These are phyloP conservation scores for Bretschneidera sinensis DNA, from an alignment of 345 rosid species.

Conservation along the genomic window DNA sequence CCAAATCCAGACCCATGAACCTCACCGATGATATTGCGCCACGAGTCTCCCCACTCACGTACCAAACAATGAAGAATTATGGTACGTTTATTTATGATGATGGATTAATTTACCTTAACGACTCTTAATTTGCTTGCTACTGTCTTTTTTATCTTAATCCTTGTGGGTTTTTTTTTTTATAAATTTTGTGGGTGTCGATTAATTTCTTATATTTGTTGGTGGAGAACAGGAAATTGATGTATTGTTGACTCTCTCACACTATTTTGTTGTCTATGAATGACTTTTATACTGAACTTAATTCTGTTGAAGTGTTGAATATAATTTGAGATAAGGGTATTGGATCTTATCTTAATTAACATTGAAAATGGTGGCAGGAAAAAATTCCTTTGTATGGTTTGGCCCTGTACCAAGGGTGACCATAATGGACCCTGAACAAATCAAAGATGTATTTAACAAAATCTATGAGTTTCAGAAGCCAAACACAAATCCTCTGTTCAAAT, in stretches of 20 bases:
- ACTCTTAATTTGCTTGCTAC: too few relatives aligned
- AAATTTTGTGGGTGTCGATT: too few relatives aligned
- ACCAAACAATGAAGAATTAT: constrained; percentile 23
- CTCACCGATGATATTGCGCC: constrained; percentile 31
- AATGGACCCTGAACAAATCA: constrained; percentile 35
- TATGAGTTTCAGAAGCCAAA: constrained; percentile 27
- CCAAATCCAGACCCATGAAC: constrained; percentile 16
- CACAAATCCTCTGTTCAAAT: constrained; percentile 22
- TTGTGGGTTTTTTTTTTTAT: too few relatives aligned
- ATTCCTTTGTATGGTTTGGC: constrained; percentile 40
- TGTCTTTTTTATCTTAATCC: too few relatives aligned
- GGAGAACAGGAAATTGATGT: too few relatives aligned
- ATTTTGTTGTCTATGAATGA: too few relatives aligned
- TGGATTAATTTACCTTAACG: too few relatives aligned
- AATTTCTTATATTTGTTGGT: too few relatives aligned
- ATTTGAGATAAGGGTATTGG: too few relatives aligned
- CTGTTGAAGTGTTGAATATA: too few relatives aligned
- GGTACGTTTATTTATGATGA: constrained; percentile 21
- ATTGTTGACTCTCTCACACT: too few relatives aligned
- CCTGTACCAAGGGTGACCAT: constrained; percentile 33
- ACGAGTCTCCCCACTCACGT: constrained; percentile 35
- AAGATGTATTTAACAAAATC: constrained; percentile 29
- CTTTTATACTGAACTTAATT: too few relatives aligned
- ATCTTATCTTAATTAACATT: not conserved
- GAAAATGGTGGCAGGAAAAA: constrained; percentile 26